Evolutionary conservation across 805 yeast genomes (phyloP).

Genomic region (Candida argentea): DNA sequence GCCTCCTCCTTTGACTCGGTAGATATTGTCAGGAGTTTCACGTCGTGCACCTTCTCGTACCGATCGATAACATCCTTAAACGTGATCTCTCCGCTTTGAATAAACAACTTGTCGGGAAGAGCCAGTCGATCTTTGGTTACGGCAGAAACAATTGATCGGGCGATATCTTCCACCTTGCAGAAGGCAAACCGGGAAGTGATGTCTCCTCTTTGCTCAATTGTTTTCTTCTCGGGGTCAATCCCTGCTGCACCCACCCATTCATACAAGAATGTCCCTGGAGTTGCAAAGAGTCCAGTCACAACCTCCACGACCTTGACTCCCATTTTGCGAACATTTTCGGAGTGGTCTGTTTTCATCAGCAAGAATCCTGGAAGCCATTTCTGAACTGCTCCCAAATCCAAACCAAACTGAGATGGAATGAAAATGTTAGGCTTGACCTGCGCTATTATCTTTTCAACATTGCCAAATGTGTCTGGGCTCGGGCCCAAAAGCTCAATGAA

Average conservation of each 20-base stretch:
- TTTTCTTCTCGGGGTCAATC: slow-evolving; percentile 21
- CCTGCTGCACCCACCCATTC: slow-evolving; percentile 27
- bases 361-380: slow-evolving; percentile 24
- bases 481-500: slow-evolving; percentile 35
- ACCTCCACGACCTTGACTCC: slow-evolving; percentile 41
- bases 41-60: slow-evolving; percentile 31
- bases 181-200: slow-evolving; percentile 4
- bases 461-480: slow-evolving; percentile 17
- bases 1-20: no score
- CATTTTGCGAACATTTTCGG: slow-evolving; percentile 23
- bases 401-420: slow-evolving; percentile 54
- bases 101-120: slow-evolving; percentile 15
- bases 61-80: slow-evolving; percentile 25
- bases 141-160: no score
- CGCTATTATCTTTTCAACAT: slow-evolving; percentile 29
- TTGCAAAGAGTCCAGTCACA: slow-evolving; percentile 27
- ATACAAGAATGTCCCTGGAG: slow-evolving; percentile 22
- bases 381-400: slow-evolving; percentile 23
- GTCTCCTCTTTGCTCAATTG: slow-evolving; percentile 30
- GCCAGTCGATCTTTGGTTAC: no score
- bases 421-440: slow-evolving; percentile 38
- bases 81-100: slow-evolving; percentile 32
- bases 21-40: slow-evolving; percentile 12
- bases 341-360: slow-evolving; percentile 23
- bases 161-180: no score